These are phyloP conservation scores for Elaeis guineensis DNA, from an alignment of 176 grass and related monocot species.

Conservation along the genomic window DNA sequence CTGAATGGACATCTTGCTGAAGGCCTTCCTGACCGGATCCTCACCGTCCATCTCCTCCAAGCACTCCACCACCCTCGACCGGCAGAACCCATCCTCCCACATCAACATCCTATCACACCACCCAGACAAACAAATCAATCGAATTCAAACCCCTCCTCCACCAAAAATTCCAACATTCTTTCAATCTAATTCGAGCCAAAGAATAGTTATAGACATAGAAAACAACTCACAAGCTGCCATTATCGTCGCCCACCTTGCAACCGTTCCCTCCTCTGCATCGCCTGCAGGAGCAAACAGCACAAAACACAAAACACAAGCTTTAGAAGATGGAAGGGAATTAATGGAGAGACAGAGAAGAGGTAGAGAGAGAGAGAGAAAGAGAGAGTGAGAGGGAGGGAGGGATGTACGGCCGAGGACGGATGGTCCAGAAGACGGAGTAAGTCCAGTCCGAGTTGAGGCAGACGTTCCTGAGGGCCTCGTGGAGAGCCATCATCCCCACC, in stretches of 20 bases:
- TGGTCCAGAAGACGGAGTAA: slow-evolving; percentile 99
- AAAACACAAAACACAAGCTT: not conserved
- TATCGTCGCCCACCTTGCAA: slow-evolving; percentile 98
- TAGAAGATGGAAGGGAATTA: not conserved
- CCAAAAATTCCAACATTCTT: not conserved
- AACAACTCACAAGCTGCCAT: slow-evolving; percentile 77
- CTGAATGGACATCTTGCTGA: slow-evolving; percentile 99
- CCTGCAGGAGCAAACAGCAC: slow-evolving; percentile 10
- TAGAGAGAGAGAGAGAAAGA: too few relatives aligned
- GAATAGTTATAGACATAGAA: too few relatives aligned
- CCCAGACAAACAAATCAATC: not conserved
- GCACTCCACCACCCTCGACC: slow-evolving; percentile 56
- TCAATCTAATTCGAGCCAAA: too few relatives aligned
- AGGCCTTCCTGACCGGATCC: slow-evolving; percentile 84
- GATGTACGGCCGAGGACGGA: slow-evolving; percentile 85
- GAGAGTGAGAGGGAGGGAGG: too few relatives aligned
- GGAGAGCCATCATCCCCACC: slow-evolving; percentile 95
- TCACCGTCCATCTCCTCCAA: slow-evolving; percentile 93
- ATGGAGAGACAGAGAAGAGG: not conserved
- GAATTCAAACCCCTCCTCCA: not conserved
- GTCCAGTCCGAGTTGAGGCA: slow-evolving; percentile 98
- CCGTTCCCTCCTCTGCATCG: slow-evolving; percentile 93
- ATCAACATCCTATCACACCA: slow-evolving; percentile 73
- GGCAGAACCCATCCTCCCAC: slow-evolving; percentile 99
- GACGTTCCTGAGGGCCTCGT: slow-evolving; percentile 87